Base-by-base conservation (phyloP, 2,329 filamentous ascomycete species). In the Fusarium sp. region DNA sequence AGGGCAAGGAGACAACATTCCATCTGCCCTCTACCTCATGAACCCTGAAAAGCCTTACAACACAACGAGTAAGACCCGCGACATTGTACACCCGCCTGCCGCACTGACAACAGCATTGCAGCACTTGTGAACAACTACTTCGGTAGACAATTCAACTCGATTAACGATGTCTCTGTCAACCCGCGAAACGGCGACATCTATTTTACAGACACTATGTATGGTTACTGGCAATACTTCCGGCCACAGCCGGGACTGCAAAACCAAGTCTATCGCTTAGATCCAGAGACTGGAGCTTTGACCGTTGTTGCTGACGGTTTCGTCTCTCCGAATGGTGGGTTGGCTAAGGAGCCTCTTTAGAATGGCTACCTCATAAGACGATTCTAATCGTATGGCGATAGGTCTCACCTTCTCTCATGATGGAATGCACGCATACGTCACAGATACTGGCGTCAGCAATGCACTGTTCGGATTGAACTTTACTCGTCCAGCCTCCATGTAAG, bases 131-230 rank as follows among this genome's bases (percentile, higher is more conserved):
- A 88, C 69, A 88, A 87, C 74, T 91, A 81, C 74, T 87, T 87
- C 50, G 87, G 88, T 18, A 83, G 87, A 4, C 81, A 85, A 40
- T 90, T 90, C 77, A 88, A 84, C 74, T 89, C 87, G 0, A 77
- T 89, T 13, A 90, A 90, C 66, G 88, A 91, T 63, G 81, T 87
- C 0, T 81, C 83, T 2, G 74, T 88, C 57, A 83, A 89, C 67
- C 82, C 87, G 31, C 74, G 76, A 13, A 88, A 85, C 58, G 82
- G 83, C n/a, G 83, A 87, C 26, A 78, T 91, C n/a, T 91, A 89
- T 79, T 90, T 91, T 71, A 91, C 88, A 2, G 88, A 91, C 60
- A 85, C 86, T 0, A 81, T 84, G 9, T 91, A 91, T 67, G 89
- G 87, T 5, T 86, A 82, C 63, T 80, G 86, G 42, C 88, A 90